phyloP scores from a whole-genome alignment of 2,329 filamentous ascomycete genomes.

The Colletotrichum incanum region DNA sequence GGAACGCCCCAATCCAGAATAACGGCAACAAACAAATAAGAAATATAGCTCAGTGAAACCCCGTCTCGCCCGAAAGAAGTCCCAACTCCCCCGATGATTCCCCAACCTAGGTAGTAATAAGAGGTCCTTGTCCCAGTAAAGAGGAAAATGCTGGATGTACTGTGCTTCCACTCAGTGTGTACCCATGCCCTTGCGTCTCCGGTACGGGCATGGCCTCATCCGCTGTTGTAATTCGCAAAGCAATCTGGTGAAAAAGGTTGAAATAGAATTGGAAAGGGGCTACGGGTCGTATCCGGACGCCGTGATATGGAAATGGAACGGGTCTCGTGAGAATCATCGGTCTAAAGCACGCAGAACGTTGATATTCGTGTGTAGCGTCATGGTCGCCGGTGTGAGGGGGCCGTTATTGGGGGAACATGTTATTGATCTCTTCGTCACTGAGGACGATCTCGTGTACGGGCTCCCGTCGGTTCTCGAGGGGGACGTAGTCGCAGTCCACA shows the following conservation, averaged over 20 bases:
- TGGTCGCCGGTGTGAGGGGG: conserved; percentile 19
- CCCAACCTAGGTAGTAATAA: conserved; percentile 19
- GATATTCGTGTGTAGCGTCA: conserved; percentile 32
- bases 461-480: conserved; percentile 82
- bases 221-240: conserved; percentile 26
- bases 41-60: conserved; percentile 24
- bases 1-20: conserved; percentile 38
- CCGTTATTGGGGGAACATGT: conserved; percentile 75
- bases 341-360: conserved; percentile 48
- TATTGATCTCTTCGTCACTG: conserved; percentile 82
- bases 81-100: conserved; percentile 39
- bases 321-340: conserved; percentile 45
- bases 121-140: conserved; percentile 4
- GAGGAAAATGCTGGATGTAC: conserved; percentile 35
- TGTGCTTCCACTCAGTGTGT: conserved; percentile 31
- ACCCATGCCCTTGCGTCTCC: conserved; percentile 22
- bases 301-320: conserved; percentile 39
- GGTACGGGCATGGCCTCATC: conserved; percentile 30
- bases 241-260: conserved; percentile 26
- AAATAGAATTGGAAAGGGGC: conserved; percentile 21
- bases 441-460: conserved; percentile 84
- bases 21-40: conserved; percentile 32
- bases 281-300: conserved; percentile 41
- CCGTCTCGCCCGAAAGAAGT: conserved; percentile 17
- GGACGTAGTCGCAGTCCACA: conserved; percentile 80